Conservation (phyloP, 208 protist species). For the Leishmania gerbilli region DNA sequence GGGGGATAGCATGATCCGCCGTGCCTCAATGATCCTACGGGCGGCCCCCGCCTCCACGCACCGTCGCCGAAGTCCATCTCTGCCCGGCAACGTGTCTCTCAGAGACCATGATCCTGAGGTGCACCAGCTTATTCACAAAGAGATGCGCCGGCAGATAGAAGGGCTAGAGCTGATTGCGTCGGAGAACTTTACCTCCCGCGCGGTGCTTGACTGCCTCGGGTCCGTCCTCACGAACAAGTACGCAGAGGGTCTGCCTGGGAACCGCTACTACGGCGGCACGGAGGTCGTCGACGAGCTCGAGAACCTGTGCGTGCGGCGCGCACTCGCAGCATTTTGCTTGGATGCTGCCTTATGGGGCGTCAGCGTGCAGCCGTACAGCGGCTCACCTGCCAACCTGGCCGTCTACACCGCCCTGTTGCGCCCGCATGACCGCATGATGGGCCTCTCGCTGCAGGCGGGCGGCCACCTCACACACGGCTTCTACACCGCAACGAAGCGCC, state of each 20-base stretch:
- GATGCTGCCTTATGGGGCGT: conserved; percentile 96
- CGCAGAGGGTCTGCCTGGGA: conserved; percentile 97
- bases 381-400: conserved; percentile 98
- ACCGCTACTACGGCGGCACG: conserved; percentile 98
- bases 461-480: conserved; percentile 98
- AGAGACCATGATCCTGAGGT: conserved; percentile 81
- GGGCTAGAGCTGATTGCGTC: conserved; percentile 93
- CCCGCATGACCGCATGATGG: conserved; percentile 99
- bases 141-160: conserved; percentile 84
- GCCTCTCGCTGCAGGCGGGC: conserved; percentile 88
- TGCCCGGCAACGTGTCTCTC: conserved; percentile 34
- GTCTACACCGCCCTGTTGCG: conserved; percentile 96
- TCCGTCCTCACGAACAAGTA: conserved; percentile 99
- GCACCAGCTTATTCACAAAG: conserved; percentile 74
- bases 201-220: conserved; percentile 97
- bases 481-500: conserved; percentile 96
- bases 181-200: conserved; percentile 98
- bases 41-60: conserved; percentile 11
- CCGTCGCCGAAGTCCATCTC: neutral
- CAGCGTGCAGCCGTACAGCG: conserved; percentile 99
- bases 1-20: conserved; percentile 16
- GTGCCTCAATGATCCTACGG: conserved; percentile 19
- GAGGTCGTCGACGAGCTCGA: conserved; percentile 98
- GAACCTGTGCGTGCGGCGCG: conserved; percentile 90
- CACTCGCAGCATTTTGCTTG: conserved; percentile 94